Conservation (phyloP, 2,329 filamentous ascomycete species). For the Diaporthe destruens region DNA sequence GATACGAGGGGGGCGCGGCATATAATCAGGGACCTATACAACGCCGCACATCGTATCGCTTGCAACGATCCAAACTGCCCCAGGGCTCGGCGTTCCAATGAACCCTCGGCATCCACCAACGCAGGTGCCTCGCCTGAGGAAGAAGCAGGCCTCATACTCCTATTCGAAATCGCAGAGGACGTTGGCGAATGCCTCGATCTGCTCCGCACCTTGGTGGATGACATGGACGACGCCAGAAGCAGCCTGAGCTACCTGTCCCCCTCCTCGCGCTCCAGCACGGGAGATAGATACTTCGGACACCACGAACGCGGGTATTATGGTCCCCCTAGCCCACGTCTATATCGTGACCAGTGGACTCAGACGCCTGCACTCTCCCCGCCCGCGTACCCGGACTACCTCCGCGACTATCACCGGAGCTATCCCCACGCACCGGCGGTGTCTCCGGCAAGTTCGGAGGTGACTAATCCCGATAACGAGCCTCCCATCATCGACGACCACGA, state of each 20-base stretch:
- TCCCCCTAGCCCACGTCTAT: not conserved
- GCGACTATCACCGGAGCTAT: too few relatives aligned
- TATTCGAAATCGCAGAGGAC: not conserved
- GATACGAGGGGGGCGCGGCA: not conserved
- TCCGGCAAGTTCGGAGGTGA: not conserved
- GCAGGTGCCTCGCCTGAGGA: not conserved
- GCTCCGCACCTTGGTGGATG: not conserved
- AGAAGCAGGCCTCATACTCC: not conserved
- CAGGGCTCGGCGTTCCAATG: not conserved
- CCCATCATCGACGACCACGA: not conserved
- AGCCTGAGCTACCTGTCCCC: not conserved
- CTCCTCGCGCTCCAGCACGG: not conserved
- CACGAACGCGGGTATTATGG: too few relatives aligned
- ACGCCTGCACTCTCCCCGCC: not conserved
- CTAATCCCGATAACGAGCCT: not conserved
- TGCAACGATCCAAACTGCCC: not conserved
- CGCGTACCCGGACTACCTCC: not conserved
- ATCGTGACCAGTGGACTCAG: not conserved
- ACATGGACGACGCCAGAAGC: not conserved
- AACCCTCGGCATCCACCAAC: not conserved
- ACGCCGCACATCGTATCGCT: not conserved
- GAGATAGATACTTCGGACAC: not conserved
- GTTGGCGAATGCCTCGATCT: slow-evolving; percentile 18
- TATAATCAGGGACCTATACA: not conserved
- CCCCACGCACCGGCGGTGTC: not conserved